Percentiles rank a stretch among this genome's conserved stretches.
Conservation (phyloP, 805 yeast genomes). For the Barnettozyma botsteinii region DNA sequence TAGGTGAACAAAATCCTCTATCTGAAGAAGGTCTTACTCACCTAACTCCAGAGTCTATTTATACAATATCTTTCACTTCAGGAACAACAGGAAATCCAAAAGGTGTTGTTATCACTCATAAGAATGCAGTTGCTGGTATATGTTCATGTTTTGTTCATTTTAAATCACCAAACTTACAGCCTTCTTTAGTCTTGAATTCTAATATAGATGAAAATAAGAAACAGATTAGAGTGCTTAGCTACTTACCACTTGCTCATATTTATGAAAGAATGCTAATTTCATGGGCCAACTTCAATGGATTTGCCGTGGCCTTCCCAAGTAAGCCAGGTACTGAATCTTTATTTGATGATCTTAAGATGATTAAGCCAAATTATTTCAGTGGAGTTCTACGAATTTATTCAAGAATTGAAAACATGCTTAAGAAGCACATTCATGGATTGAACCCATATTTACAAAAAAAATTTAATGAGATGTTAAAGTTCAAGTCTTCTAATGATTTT, state of each 20-base stretch:
- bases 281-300: conserved; percentile 31
- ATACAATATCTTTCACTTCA: conserved; percentile 57
- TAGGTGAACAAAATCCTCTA: conserved; percentile 33
- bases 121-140: conserved; percentile 38
- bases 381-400: conserved; percentile 56
- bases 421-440: conserved; percentile 14
- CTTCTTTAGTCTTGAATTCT: not conserved
- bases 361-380: conserved; percentile 42
- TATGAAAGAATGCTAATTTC: conserved; percentile 44
- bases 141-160: conserved; percentile 15
- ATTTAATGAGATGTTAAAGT: conserved; percentile 15
- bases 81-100: conserved; percentile 66
- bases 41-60: conserved; percentile 35
- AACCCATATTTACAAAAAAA: conserved; percentile 12
- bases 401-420: conserved; percentile 45
- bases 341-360: conserved; percentile 42
- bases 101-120: conserved; percentile 49
- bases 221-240: conserved; percentile 30
- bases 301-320: conserved; percentile 41
- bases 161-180: conserved; percentile 5
- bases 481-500: conserved; percentile 6
- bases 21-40: conserved; percentile 19
- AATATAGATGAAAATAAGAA: conserved; percentile 16
- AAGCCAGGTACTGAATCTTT: conserved; percentile 38
- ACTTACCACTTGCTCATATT: conserved; percentile 57